Evolutionary conservation across 495 filamentous ascomycete species (phyloP).

Genomic region (Aspergillus conjunctus): DNA sequence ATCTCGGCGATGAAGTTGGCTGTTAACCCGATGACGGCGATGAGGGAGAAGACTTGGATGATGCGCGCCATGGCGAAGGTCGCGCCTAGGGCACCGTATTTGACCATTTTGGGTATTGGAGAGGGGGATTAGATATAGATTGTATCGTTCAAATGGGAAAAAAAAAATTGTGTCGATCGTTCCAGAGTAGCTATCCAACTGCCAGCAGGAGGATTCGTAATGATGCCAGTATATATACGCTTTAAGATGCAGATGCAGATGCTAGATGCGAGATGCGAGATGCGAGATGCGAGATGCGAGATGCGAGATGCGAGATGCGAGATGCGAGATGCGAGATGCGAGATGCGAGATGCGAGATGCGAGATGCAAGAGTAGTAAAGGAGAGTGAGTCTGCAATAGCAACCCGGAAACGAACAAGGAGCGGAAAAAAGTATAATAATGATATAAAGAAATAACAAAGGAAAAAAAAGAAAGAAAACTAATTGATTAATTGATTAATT

Average conservation of each 20-base stretch:
- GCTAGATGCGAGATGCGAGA: too few species aligned
- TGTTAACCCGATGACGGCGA: conserved; percentile 77
- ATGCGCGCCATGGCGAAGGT: conserved; percentile 74
- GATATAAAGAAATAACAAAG: not conserved
- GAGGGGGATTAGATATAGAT: not conserved
- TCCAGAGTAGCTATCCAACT: conserved; percentile 4
- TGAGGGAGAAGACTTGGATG: conserved; percentile 70
- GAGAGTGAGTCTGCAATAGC: too few species aligned
- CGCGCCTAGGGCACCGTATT: conserved; percentile 73
- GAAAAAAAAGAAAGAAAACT: not conserved
- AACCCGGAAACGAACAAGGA: too few species aligned
- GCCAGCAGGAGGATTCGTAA: conserved; percentile 14
- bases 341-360: too few species aligned
- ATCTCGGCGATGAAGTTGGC: conserved; percentile 84
- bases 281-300: too few species aligned
- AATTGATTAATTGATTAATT: not conserved
- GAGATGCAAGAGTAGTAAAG: too few species aligned
- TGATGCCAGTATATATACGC: not conserved
- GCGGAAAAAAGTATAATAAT: too few species aligned
- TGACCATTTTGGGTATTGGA: conserved; percentile 32
- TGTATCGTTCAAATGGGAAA: not conserved
- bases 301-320: too few species aligned
- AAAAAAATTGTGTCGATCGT: not conserved
- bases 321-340: too few species aligned
- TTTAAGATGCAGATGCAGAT: too few species aligned